Conservation (phyloP, 345 rosid genomes). For the Dovyalis caffra region DNA sequence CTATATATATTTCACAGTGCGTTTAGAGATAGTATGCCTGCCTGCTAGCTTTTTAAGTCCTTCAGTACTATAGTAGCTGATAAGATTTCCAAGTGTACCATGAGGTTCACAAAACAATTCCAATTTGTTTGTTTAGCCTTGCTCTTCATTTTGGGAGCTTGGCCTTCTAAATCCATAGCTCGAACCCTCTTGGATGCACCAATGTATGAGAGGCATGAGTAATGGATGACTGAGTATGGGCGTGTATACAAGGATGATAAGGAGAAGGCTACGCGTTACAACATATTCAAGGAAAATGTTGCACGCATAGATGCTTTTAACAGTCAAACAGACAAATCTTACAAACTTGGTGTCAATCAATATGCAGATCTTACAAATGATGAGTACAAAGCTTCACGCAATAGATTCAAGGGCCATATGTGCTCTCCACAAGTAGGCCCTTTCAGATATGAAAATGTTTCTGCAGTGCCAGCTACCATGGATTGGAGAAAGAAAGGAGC, state of each 20-base stretch:
- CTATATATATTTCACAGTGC: background rate
- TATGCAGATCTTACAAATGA: conserved; percentile 18
- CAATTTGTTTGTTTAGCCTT: background rate
- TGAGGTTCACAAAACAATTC: background rate
- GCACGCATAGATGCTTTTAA: background rate
- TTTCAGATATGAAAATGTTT: conserved; percentile 5
- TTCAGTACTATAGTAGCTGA: background rate
- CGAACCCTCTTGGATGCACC: background rate
- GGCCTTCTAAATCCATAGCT: conserved; percentile 7
- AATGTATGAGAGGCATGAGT: background rate
- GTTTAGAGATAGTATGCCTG: background rate
- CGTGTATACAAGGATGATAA: conserved; percentile 13
- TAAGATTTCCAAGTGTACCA: background rate
- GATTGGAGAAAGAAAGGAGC: conserved; percentile 18
- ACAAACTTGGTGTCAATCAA: conserved; percentile 9
- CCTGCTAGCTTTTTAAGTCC: background rate
- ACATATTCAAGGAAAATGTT: conserved; percentile 10
- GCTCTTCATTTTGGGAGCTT: conserved; percentile 3
- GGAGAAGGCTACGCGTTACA: conserved; percentile 12
- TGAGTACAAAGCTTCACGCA: conserved; percentile 6
- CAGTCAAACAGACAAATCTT: background rate
- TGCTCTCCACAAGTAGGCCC: conserved; percentile 1
- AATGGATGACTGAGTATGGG: conserved; percentile 4
- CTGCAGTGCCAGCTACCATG: background rate
- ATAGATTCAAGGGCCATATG: conserved; percentile 12